Conservation (phyloP, 148 eudicot species). For the Hydrangea macrophylla region DNA sequence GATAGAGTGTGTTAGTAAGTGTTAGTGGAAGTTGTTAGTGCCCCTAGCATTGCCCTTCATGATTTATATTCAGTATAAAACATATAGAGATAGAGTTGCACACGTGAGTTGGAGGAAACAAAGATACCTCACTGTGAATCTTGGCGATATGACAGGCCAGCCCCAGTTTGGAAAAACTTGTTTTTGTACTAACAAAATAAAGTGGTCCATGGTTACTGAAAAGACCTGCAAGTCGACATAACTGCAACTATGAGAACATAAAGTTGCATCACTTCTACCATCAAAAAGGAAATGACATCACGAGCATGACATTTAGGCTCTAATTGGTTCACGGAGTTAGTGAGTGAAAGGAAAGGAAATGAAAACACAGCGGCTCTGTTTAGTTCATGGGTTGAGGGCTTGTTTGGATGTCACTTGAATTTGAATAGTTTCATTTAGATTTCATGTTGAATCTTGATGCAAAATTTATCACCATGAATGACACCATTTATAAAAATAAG, state of each 20-base stretch:
- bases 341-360: too few relatives aligned
- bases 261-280: not conserved
- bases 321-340: too few relatives aligned
- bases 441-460: too few relatives aligned
- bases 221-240: constrained; percentile 56
- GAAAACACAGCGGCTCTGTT: too few relatives aligned
- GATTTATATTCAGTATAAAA: constrained; percentile 16
- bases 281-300: not conserved
- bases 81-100: not conserved
- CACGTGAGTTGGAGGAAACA: constrained; percentile 8
- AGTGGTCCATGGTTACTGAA: constrained; percentile 99
- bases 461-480: too few relatives aligned
- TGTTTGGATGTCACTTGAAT: too few relatives aligned
- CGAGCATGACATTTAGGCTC: not conserved
- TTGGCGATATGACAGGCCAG: constrained; percentile 96
- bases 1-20: too few relatives aligned
- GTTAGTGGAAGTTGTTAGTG: too few relatives aligned
- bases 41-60: too few relatives aligned
- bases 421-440: too few relatives aligned
- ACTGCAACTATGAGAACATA: constrained; percentile 1
- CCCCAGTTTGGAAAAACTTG: constrained; percentile 87
- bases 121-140: constrained; percentile 95
- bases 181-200: constrained; percentile 68
- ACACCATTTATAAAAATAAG: too few relatives aligned
- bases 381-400: too few relatives aligned